These are phyloP conservation scores for Sclerotinia glacialis DNA, from an alignment of 2,329 filamentous ascomycete species.

Conservation along the genomic window DNA sequence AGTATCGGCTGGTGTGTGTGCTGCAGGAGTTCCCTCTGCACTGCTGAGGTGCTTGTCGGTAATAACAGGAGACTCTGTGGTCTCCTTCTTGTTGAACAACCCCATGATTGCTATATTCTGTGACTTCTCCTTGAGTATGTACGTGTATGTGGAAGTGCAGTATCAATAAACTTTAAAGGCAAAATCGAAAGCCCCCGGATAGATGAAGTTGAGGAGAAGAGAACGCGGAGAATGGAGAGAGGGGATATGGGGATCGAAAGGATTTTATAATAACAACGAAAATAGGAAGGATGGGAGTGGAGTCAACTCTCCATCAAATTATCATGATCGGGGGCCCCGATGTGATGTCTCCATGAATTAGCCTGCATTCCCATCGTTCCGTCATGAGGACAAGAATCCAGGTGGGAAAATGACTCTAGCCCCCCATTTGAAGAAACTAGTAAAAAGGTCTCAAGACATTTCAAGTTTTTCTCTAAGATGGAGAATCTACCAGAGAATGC, in stretches of 20 bases:
- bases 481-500: conserved; percentile 6
- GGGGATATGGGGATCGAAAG: conserved; percentile 1
- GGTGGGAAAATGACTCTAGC: conserved; percentile 3
- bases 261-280: conserved; percentile 1
- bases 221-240: conserved; percentile 13
- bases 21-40: conserved; percentile 21
- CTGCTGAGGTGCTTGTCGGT: conserved; percentile 23
- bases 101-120: conserved; percentile 18
- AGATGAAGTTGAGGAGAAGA: not conserved
- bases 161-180: conserved; percentile 12
- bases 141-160: not conserved
- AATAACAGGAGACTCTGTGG: conserved; percentile 11
- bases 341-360: conserved; percentile 11
- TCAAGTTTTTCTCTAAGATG: conserved; percentile 11
- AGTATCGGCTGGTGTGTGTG: conserved; percentile 24
- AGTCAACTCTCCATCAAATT: conserved; percentile 7
- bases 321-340: conserved; percentile 2
- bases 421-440: conserved; percentile 8
- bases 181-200: conserved; percentile 1
- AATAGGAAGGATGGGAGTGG: not conserved
- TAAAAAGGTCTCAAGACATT: conserved; percentile 3
- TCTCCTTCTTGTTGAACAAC: conserved; percentile 24
- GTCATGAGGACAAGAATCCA: conserved; percentile 4
- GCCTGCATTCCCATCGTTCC: conserved; percentile 7
- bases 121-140: not conserved